phyloP scores from a whole-genome alignment of 768 basidiomycete genomes.

The Suillus hirtellus region DNA sequence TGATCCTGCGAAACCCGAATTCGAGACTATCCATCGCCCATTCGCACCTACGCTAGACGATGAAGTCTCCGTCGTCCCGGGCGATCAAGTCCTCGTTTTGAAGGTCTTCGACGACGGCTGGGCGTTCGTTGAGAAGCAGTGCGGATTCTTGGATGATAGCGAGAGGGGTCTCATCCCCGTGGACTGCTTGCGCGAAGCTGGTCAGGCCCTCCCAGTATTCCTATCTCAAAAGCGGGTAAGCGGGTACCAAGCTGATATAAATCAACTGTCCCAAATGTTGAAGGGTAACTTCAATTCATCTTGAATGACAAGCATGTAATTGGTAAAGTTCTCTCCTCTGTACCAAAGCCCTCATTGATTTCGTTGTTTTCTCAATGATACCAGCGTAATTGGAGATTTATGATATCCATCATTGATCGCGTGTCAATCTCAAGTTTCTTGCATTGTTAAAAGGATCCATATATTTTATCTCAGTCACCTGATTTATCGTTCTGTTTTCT shows the following conservation, averaged over 20 bases:
- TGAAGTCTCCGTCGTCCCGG: slow-evolving; percentile 53
- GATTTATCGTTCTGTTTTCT: not conserved
- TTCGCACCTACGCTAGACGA: slow-evolving; percentile 59
- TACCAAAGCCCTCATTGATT: not conserved
- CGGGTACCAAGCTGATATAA: slow-evolving; percentile 29
- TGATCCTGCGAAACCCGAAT: slow-evolving; percentile 32
- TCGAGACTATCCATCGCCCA: slow-evolving; percentile 54
- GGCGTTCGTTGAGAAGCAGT: slow-evolving; percentile 57
- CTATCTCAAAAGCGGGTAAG: slow-evolving; percentile 50
- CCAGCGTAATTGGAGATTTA: not conserved
- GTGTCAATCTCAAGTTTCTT: not conserved
- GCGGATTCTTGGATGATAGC: slow-evolving; percentile 1
- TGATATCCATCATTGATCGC: not conserved
- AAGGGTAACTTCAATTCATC: not conserved
- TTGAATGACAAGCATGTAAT: not conserved
- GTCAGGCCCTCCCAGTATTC: slow-evolving; percentile 50
- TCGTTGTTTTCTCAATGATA: not conserved
- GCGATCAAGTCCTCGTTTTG: slow-evolving; percentile 55
- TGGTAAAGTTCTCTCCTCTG: not conserved
- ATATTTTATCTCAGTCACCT: not conserved
- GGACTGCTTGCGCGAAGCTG: slow-evolving; percentile 59
- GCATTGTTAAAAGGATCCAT: not conserved
- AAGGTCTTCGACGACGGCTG: slow-evolving; percentile 70
- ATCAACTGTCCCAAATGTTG: not conserved
- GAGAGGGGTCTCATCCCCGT: slow-evolving; percentile 62